These are phyloP conservation scores for Colletotrichum theobromicola DNA, from an alignment of 2,329 filamentous ascomycete genomes.

Conservation along the genomic window DNA sequence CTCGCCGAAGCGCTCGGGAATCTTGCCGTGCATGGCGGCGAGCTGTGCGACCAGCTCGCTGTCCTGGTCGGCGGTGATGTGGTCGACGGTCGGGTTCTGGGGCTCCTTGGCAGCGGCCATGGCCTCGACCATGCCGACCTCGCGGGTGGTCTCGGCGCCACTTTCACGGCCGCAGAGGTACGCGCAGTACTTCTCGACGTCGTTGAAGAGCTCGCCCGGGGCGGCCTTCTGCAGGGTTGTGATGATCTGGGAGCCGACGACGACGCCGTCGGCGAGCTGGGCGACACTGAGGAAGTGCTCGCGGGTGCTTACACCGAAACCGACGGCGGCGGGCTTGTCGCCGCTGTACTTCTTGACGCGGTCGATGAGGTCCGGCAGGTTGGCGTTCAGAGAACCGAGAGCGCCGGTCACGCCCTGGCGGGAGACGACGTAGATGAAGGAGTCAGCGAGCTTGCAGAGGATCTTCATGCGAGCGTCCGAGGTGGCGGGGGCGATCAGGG, in stretches of 20 bases:
- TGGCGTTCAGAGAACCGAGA: conserved; percentile 79
- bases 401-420: conserved; percentile 97
- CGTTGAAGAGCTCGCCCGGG: conserved; percentile 69
- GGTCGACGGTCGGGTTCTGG: conserved; percentile 69
- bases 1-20: conserved; percentile 89
- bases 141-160: conserved; percentile 54
- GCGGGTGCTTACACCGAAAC: conserved; percentile 93
- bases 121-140: conserved; percentile 74
- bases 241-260: conserved; percentile 96
- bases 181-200: conserved; percentile 86
- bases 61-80: conserved; percentile 62
- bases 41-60: conserved; percentile 80
- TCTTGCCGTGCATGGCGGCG: conserved; percentile 78
- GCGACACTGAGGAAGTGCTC: conserved; percentile 92
- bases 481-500: conserved; percentile 93
- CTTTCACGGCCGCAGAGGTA: conserved; percentile 59
- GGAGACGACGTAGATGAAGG: conserved; percentile 98
- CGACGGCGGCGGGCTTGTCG: conserved; percentile 87
- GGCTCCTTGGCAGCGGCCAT: conserved; percentile 66
- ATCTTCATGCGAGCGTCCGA: conserved; percentile 94
- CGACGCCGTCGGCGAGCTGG: conserved; percentile 87
- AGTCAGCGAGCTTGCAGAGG: conserved; percentile 95
- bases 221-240: conserved; percentile 75
- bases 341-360: conserved; percentile 93
- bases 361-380: conserved; percentile 80